These are phyloP conservation scores for Epichloe baconii DNA, from an alignment of 2,329 filamentous ascomycete genomes.

Conservation along the genomic window DNA sequence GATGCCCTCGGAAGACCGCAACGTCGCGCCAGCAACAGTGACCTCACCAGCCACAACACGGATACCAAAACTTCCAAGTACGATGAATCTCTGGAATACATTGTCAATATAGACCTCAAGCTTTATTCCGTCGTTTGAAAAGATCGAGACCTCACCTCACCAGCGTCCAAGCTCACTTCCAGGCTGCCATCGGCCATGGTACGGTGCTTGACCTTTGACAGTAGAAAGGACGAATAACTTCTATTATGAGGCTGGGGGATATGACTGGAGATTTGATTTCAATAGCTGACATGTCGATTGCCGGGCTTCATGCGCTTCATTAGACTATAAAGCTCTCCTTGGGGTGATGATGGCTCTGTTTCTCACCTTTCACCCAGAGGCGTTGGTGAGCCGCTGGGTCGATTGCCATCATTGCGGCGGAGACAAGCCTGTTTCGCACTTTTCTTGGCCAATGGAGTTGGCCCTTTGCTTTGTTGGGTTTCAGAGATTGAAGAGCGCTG, in stretches of 20 bases:
- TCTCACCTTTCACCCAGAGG: neutral
- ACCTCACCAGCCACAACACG: slow-evolving; percentile 47
- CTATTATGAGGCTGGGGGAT: slow-evolving; percentile 7
- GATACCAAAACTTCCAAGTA: slow-evolving; percentile 57
- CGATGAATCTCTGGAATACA: slow-evolving; percentile 38
- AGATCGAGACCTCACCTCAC: slow-evolving; percentile 29
- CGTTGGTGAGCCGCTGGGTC: neutral
- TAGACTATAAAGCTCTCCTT: neutral
- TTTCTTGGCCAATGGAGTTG: slow-evolving; percentile 11
- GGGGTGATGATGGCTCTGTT: neutral
- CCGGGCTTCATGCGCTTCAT: neutral
- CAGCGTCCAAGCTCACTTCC: slow-evolving; percentile 31
- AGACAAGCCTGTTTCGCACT: neutral
- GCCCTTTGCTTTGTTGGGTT: slow-evolving; percentile 5
- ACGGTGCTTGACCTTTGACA: slow-evolving; percentile 30
- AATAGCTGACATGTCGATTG: neutral
- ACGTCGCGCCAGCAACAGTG: slow-evolving; percentile 50
- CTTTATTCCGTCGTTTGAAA: slow-evolving; percentile 5
- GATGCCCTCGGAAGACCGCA: slow-evolving; percentile 33
- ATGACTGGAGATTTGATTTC: neutral
- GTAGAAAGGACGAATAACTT: slow-evolving; percentile 33
- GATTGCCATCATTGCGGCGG: slow-evolving; percentile 2
- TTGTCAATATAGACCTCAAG: slow-evolving; percentile 4
- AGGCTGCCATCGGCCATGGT: slow-evolving; percentile 25
- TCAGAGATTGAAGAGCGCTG: slow-evolving; percentile 14